A percentile compares a stretch with the other conserved stretches of the same genome.
Evolutionary conservation across 2,329 filamentous ascomycete genomes (phyloP).

Genomic region (Pyricularia sp.): DNA sequence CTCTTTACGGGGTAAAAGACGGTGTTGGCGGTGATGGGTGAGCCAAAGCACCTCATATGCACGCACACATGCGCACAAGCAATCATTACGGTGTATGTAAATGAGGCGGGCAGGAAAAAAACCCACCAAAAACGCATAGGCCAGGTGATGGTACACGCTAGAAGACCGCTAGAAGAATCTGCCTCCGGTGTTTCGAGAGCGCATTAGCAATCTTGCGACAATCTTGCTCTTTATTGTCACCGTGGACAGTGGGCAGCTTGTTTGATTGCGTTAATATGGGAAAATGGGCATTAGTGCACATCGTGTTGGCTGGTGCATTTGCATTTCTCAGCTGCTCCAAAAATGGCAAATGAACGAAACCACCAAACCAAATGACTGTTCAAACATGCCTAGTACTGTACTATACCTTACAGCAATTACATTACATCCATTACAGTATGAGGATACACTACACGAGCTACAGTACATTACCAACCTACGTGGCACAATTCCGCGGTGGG

Average conservation of each 20-base stretch:
- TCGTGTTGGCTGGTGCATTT: not conserved
- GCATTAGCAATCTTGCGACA: not conserved
- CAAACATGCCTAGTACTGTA: too few relatives aligned
- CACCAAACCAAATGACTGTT: not conserved
- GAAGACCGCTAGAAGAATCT: not conserved
- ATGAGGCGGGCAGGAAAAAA: not conserved
- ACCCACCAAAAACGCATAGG: not conserved
- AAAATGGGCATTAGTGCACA: not conserved
- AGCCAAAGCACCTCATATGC: not conserved
- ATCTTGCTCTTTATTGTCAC: not conserved
- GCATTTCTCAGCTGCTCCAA: not conserved
- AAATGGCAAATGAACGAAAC: not conserved
- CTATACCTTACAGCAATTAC: not conserved
- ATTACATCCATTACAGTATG: too few relatives aligned
- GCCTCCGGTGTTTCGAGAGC: not conserved
- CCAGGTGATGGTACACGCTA: not conserved
- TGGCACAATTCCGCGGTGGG: not conserved
- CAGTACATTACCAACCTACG: not conserved
- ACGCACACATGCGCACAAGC: not conserved
- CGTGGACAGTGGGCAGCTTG: not conserved
- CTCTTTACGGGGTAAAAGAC: not conserved
- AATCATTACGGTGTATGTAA: not conserved
- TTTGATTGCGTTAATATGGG: not conserved
- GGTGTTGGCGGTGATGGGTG: not conserved
- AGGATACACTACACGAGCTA: too few relatives aligned